Conservation (phyloP, 257 asterid genomes). For the Nicotiana attenuata region DNA sequence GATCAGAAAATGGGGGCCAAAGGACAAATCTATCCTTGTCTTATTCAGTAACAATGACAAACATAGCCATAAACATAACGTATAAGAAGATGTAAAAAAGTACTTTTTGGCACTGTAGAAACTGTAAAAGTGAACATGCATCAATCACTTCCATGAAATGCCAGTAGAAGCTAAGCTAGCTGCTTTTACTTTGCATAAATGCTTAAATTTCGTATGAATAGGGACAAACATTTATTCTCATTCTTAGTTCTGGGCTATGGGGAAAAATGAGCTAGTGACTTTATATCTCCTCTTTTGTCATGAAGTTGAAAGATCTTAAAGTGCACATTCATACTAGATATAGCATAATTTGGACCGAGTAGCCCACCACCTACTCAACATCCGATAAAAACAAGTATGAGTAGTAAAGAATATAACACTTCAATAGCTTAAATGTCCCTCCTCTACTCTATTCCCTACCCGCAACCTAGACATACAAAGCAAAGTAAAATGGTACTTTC, state of each 20-base stretch:
- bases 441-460: background rate
- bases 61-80: constrained; percentile 20
- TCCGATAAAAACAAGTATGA: background rate
- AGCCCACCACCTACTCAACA: background rate
- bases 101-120: background rate
- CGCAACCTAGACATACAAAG: background rate
- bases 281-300: background rate
- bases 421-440: background rate
- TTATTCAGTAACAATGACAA: constrained; percentile 24
- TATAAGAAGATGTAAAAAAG: constrained; percentile 4
- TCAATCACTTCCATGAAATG: constrained; percentile 50
- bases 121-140: constrained; percentile 9
- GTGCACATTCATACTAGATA: constrained; percentile 2
- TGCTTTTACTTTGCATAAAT: background rate
- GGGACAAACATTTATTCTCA: constrained; percentile 25
- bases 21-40: constrained; percentile 44
- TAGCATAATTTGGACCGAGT: background rate
- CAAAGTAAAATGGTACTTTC: background rate
- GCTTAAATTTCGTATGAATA: constrained; percentile 6
- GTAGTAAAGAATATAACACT: background rate
- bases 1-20: constrained; percentile 31
- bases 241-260: background rate
- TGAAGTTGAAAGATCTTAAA: background rate
- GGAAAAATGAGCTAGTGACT: background rate
- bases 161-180: constrained; percentile 14